Evolutionary conservation across 108 stramenopile species (phyloP).

Genomic region (Nitzschia sp.): DNA sequence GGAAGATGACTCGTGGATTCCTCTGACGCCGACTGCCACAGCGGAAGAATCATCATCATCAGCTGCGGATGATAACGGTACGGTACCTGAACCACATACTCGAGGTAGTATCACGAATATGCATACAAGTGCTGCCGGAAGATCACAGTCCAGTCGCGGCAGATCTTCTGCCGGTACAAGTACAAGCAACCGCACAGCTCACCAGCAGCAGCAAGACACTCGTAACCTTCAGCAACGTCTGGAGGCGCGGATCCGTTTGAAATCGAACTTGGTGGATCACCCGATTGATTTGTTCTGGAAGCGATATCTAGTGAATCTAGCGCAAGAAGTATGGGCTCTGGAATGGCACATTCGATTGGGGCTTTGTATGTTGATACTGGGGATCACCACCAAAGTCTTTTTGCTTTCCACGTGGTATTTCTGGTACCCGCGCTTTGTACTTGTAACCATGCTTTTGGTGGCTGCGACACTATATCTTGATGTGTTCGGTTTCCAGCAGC

Average conservation of each 20-base stretch:
- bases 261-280: conserved; percentile 30
- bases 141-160: no score
- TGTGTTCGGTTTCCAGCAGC: conserved; percentile 16
- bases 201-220: neutral
- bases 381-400: conserved; percentile 16
- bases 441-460: conserved; percentile 2
- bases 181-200: neutral
- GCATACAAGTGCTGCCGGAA: no score
- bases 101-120: neutral
- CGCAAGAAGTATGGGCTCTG: conserved; percentile 25
- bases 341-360: conserved; percentile 33
- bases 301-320: conserved; percentile 29
- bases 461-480: conserved; percentile 23
- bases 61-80: neutral
- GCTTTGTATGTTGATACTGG: conserved; percentile 14
- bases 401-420: conserved; percentile 23
- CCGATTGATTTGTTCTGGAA: conserved; percentile 33
- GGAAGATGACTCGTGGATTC: conserved; percentile 26
- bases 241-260: conserved; percentile 20
- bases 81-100: no score
- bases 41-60: neutral
- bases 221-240: conserved; percentile 18
- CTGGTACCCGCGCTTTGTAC: conserved; percentile 22
- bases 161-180: no score
- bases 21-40: neutral